Evolutionary conservation across 345 rosid species (phyloP), one percentile per base, ranked within the genome.

Genomic region (Trapa incisa): DNA sequence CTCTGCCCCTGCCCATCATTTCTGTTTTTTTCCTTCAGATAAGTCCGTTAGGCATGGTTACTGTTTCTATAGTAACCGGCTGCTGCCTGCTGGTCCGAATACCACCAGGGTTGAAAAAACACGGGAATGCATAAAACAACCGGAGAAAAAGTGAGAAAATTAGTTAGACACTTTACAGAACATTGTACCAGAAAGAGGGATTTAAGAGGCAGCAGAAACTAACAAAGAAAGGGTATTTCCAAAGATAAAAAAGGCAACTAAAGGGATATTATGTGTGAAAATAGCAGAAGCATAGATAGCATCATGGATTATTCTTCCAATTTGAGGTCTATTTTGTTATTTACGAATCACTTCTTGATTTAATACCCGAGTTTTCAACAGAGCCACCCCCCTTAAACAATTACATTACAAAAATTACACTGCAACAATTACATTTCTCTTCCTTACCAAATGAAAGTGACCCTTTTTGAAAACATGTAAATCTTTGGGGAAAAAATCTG

Each of bases 1-100:
- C 29, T 22, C 29, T 22, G 29, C 29, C 29, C 29, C 6, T 45
- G 9, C 48, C 48, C 48, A 7, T 13, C 43, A 41, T 41, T 41
- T 41, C 43, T 41, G 43, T 41, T 41, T 41, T 41, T 41, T 41
- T 41, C 48, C 48, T 11, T 45, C 2, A 45, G 16, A 32, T n/a
- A 35, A 41, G 64, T 37, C 6, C 38, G 65, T 62, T 62, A 36
- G 65, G 65, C 29, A 22, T 22, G 29, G 29, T 22, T 22, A 22
- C 29, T 22, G 29, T 22, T 22, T 22, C 29, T 22, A 22, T 22
- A 22, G 29, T 22, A 22, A 22, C 29, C 29, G 42, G 0, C 65
- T 62, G 65, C 43, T 62, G 65, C 43, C 65, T 62, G 65, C 65
- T 62, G 13, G 42, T 62, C 16, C 37, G 42, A 22, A 22, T 22